Percentiles rank a stretch among this genome's conserved stretches.
Conservation (phyloP, 2,329 filamentous ascomycete species). For the Microascus cirrosus region DNA sequence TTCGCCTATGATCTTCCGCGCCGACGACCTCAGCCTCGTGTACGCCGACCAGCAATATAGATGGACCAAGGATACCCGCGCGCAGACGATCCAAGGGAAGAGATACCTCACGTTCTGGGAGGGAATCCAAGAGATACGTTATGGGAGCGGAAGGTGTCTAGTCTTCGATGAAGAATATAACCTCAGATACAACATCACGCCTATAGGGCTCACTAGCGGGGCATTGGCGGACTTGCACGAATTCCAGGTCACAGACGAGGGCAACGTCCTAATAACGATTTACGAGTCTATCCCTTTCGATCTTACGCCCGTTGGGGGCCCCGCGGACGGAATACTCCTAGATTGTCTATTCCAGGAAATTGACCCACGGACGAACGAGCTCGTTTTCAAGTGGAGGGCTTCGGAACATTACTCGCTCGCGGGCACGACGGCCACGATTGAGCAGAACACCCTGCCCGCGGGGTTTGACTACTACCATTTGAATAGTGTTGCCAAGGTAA, state of each 20-base stretch:
- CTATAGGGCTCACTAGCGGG: conserved; percentile 17
- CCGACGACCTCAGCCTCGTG: conserved; percentile 22
- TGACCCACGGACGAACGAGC: conserved; percentile 21
- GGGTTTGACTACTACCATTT: conserved; percentile 26
- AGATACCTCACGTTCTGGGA: conserved; percentile 24
- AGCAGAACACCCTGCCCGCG: conserved; percentile 8
- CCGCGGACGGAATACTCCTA: conserved; percentile 16
- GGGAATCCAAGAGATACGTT: conserved; percentile 13
- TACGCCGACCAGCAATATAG: conserved; percentile 23
- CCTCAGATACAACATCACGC: conserved; percentile 23
- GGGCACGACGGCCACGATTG: conserved; percentile 11
- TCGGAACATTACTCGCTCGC: conserved; percentile 17
- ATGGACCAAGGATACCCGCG: conserved; percentile 14
- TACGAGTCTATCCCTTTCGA: conserved; percentile 23
- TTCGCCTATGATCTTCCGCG: conserved; percentile 22
- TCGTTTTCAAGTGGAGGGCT: conserved; percentile 25
- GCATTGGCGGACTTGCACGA: conserved; percentile 28
- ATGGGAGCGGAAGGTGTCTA: conserved; percentile 18
- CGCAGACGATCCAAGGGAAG: conserved; percentile 18
- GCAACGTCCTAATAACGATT: conserved; percentile 28
- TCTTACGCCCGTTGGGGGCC: conserved; percentile 18
- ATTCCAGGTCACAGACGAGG: conserved; percentile 25
- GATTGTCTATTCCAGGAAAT: conserved; percentile 27
- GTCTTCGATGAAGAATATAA: conserved; percentile 23
- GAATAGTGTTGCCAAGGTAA: conserved; percentile 22